phyloP scores from a whole-genome alignment of 305 asterid genomes.

The Fraxinus baroniana region DNA sequence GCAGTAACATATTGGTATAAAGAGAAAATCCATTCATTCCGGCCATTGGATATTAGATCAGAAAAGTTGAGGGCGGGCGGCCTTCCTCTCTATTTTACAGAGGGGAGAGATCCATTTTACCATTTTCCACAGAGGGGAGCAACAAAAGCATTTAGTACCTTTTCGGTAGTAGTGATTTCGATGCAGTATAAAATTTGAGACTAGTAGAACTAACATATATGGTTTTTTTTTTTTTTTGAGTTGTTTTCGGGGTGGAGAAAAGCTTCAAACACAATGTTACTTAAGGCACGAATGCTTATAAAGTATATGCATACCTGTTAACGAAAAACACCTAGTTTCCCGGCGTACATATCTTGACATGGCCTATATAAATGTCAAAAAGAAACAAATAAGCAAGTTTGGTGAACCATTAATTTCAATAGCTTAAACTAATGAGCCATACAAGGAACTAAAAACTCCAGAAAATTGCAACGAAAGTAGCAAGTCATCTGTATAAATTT shows the following conservation, averaged over 20 bases:
- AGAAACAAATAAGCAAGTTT: conserved; percentile 17
- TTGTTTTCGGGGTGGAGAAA: neutral
- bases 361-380: conserved; percentile 42
- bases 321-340: conserved; percentile 56
- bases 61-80: neutral
- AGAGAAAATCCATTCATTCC: neutral
- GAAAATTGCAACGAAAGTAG: neutral
- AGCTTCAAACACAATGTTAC: conserved; percentile 5
- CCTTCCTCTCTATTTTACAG: neutral
- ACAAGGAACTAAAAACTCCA: neutral
- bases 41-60: neutral
- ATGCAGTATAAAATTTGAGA: neutral
- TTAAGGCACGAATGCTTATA: conserved; percentile 11
- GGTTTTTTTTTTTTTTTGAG: neutral
- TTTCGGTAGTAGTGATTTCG: neutral
- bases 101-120: neutral
- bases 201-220: neutral
- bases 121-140: neutral
- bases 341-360: conserved; percentile 63
- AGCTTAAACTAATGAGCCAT: neutral
- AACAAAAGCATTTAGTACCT: neutral
- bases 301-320: conserved; percentile 51
- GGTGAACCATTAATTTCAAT: conserved; percentile 9
- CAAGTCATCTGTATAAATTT: neutral
- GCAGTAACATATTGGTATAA: neutral